Evolutionary conservation across 2,329 filamentous ascomycete genomes (phyloP).

Genomic region (Sarocladium strictum): DNA sequence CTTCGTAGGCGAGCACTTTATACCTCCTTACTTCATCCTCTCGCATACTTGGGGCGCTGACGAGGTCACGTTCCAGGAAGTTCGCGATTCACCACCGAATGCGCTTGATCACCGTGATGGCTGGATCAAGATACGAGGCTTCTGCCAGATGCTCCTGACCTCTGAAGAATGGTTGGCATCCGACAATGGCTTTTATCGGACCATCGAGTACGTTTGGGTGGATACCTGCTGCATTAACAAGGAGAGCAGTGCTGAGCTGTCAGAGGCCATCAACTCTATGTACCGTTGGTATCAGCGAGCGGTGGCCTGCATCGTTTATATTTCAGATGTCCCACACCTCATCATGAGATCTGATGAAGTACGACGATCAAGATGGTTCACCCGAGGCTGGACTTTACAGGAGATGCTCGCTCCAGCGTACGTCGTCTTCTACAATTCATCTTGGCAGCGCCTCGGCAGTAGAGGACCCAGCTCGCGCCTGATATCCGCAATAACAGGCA

Average conservation of each 20-base stretch:
- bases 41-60: constrained; percentile 28
- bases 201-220: constrained; percentile 20
- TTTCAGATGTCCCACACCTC: constrained; percentile 15
- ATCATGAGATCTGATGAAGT: constrained; percentile 3
- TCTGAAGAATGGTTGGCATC: neutral
- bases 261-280: constrained; percentile 24
- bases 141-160: constrained; percentile 10
- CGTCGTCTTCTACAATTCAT: constrained; percentile 22
- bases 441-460: constrained; percentile 22
- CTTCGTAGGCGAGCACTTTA: constrained; percentile 13
- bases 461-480: constrained; percentile 12
- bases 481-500: constrained; percentile 16
- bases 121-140: constrained; percentile 18
- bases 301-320: constrained; percentile 18
- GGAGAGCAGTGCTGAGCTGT: constrained; percentile 21
- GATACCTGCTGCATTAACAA: constrained; percentile 24
- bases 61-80: constrained; percentile 23
- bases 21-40: constrained; percentile 26
- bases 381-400: constrained; percentile 55
- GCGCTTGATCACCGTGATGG: constrained; percentile 11
- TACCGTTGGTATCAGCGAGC: constrained; percentile 20
- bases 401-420: constrained; percentile 50
- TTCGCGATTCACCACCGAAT: constrained; percentile 11
- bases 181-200: neutral
- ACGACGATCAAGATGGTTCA: constrained; percentile 23